Percentiles rank a stretch among this genome's conserved stretches.
Evolutionary conservation across 495 filamentous ascomycete species (phyloP).

Genomic region (Glutinoglossum americanum): DNA sequence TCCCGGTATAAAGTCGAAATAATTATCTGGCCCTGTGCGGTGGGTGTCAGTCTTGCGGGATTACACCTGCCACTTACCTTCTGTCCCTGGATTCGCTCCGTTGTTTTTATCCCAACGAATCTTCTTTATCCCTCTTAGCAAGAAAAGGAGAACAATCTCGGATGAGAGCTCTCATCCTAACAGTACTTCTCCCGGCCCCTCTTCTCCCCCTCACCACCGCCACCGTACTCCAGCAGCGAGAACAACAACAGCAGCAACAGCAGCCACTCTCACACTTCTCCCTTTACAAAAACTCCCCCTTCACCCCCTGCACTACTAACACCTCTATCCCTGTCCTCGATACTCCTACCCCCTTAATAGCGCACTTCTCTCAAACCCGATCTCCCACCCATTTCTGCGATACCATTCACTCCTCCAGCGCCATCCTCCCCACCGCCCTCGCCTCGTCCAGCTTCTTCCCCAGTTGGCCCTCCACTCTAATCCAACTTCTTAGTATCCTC

Average conservation of each 20-base stretch:
- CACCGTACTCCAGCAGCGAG: not conserved
- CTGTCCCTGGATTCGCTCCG: no score
- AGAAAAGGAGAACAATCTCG: not conserved
- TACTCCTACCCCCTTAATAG: not conserved
- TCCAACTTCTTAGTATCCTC: not conserved
- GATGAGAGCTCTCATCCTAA: not conserved
- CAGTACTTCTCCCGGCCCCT: not conserved
- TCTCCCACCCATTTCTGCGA: not conserved
- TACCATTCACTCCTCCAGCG: not conserved
- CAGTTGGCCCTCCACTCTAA: not conserved
- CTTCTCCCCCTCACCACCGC: not conserved
- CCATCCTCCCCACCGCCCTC: not conserved
- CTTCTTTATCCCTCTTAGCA: no score
- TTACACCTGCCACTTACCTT: no score
- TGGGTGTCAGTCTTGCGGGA: no score
- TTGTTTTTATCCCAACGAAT: no score
- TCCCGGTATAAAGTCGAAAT: no score
- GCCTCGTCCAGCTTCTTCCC: not conserved
- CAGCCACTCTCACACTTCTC: not conserved
- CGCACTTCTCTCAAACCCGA: not conserved
- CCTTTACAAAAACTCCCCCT: slow-evolving; percentile 1
- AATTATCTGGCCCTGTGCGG: no score
- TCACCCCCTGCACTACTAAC: not conserved
- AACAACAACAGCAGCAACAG: not conserved
- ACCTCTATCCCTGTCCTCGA: not conserved